Percentiles rank a stretch among this genome's conserved stretches.
phyloP scores from a whole-genome alignment of 768 basidiomycete genomes.

The Leccinum sublutescens region DNA sequence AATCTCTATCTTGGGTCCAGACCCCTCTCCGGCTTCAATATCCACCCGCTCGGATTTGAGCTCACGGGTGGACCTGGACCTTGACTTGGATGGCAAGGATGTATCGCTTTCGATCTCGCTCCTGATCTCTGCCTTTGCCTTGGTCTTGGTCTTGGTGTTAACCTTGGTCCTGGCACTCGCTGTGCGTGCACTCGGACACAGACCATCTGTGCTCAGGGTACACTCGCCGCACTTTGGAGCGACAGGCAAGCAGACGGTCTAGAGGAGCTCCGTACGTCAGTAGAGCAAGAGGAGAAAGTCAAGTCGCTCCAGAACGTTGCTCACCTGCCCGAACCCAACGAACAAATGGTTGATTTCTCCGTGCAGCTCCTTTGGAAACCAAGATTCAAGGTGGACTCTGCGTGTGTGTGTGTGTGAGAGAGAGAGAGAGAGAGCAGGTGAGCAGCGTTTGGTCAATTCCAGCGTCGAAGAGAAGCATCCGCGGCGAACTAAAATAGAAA shows the following conservation, averaged over 20 bases:
- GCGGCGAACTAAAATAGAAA: no score
- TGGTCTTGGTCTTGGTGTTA: constrained; percentile 23
- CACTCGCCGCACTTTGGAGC: constrained; percentile 66
- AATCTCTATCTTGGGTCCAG: no score
- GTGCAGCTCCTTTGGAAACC: constrained; percentile 74
- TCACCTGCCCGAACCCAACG: constrained; percentile 83
- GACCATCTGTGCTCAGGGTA: constrained; percentile 47
- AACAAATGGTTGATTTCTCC: constrained; percentile 76
- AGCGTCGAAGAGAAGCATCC: no score
- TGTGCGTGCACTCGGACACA: constrained; percentile 63
- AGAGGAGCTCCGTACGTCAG: not conserved
- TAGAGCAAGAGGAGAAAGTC: no score
- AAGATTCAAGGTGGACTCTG: constrained; percentile 74
- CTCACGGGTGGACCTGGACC: no score
- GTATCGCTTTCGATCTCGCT: not conserved
- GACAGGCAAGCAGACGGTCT: constrained; percentile 69
- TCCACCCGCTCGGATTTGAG: no score
- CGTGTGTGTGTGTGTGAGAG: no score
- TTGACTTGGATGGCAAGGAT: no score
- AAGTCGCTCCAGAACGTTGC: constrained; percentile 1
- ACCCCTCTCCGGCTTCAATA: no score
- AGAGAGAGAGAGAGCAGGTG: no score
- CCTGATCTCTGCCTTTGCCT: constrained; percentile 36
- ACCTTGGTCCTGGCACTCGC: constrained; percentile 17
- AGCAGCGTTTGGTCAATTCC: no score